phyloP scores from a whole-genome alignment of 495 filamentous ascomycete species.

The Gamarada debralockiae region DNA sequence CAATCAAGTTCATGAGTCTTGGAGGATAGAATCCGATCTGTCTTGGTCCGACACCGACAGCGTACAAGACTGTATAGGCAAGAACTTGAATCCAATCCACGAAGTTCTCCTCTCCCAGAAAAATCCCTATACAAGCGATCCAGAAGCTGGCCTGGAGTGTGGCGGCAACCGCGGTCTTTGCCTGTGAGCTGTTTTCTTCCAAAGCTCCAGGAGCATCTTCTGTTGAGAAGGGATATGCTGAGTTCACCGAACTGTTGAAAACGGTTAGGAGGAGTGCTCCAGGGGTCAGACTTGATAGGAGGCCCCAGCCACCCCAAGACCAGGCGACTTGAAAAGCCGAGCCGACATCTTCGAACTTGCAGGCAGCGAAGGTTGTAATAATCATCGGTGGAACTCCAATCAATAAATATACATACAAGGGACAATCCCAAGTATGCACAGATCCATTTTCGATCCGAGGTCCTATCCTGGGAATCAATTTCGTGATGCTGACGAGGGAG shows the following conservation, averaged over 20 bases:
- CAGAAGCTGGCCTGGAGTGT: conserved; percentile 19
- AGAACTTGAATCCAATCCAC: conserved; percentile 19
- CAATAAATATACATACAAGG: conserved; percentile 15
- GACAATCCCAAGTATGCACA: conserved; percentile 10
- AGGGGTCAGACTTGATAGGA: conserved; percentile 8
- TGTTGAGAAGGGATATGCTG: conserved; percentile 14
- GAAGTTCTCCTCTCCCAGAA: conserved; percentile 8
- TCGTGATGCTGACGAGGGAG: conserved; percentile 11
- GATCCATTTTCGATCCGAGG: conserved; percentile 14
- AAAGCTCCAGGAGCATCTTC: conserved; percentile 13
- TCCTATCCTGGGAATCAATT: conserved; percentile 14
- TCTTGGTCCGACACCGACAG: conserved; percentile 14
- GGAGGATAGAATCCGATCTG: conserved; percentile 23
- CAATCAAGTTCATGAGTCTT: conserved; percentile 9
- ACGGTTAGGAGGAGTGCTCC: conserved; percentile 7
- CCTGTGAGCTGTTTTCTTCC: conserved; percentile 6
- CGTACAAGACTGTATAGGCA: conserved; percentile 14
- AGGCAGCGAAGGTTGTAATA: conserved; percentile 10
- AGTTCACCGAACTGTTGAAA: conserved; percentile 11
- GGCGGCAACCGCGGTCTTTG: conserved; percentile 5
- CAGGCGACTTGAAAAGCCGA: conserved; percentile 3
- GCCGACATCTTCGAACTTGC: conserved; percentile 13
- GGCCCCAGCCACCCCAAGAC: conserved; percentile 8
- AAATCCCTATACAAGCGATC: conserved; percentile 13
- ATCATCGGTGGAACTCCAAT: conserved; percentile 15